Evolutionary conservation across 1,139 yeast species (phyloP), one percentile per base, ranked within the genome.

Genomic region (Suhomyces maxii): DNA sequence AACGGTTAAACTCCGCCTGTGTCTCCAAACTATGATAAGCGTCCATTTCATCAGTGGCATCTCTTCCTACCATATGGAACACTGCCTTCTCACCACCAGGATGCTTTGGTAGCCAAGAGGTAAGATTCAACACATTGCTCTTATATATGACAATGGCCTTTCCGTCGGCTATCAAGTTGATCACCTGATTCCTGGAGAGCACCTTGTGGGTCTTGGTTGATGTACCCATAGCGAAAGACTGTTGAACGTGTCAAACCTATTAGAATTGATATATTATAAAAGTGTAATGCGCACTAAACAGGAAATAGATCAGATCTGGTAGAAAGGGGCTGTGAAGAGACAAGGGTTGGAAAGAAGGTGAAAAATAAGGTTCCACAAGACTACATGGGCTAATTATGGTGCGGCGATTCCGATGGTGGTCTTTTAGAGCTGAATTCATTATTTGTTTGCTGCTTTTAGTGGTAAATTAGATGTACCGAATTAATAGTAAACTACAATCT

Each of bases 31-130:
- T 67, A 60, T 89, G 96, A 59, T 88, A 86, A 9, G 91, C 91
- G 45, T 83, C 78, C 88, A 89, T 89, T 63, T 89, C 97, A 61
- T 89, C 95, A 0, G 95, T 84, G 8, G 96, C 96, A 65, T 89
- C 96, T 49, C 93, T 71, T 4, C 97, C 97, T 7, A 89, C 79
- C 85, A 89, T 77, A 64, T 89, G 97, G 53, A 73, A 73, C 11
- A 89, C 84, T 0, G 95, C 91, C 58, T 82, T 85, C 53, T 86
- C 93, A 8, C 97, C 97, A 13, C 97, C 97, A 0, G 97, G 97
- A 64, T 89, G 97, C 42, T 60, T 72, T 26, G 73, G 70, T 34
- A 89, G 65, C 97, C 96, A 89, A 9, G 66, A 54, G 45, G 89
- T 83, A 48, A 89, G 69, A 54, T 83, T 79, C 40, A 90, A 70